Percentiles rank a stretch among this genome's conserved stretches.
Evolutionary conservation across 2,329 filamentous ascomycete species (phyloP).

Genomic region (Hypomyces perniciosus): DNA sequence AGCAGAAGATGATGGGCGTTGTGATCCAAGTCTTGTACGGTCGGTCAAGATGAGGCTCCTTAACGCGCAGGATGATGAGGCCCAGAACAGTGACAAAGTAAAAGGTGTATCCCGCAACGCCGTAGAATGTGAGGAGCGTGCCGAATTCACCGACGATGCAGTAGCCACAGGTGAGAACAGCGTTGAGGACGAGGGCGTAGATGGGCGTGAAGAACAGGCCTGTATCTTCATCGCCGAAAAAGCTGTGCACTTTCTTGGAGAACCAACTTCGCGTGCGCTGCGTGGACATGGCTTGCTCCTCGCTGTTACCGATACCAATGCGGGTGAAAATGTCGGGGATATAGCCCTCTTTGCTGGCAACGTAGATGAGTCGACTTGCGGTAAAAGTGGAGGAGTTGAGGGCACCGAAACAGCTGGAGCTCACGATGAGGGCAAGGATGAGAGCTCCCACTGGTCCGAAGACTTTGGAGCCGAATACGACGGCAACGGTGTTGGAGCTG

Average conservation of each 20-base stretch:
- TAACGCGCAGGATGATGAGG: slow-evolving; percentile 81
- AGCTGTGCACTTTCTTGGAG: slow-evolving; percentile 50
- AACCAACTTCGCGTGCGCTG: slow-evolving; percentile 50
- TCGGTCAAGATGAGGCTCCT: slow-evolving; percentile 78
- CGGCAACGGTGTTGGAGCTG: slow-evolving; percentile 88
- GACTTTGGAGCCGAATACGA: slow-evolving; percentile 84
- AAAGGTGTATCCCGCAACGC: slow-evolving; percentile 93
- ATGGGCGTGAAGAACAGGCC: slow-evolving; percentile 92
- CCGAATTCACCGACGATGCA: slow-evolving; percentile 83
- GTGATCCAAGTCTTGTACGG: slow-evolving; percentile 96
- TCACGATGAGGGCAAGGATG: slow-evolving; percentile 81
- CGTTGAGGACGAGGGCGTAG: slow-evolving; percentile 81
- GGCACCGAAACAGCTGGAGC: slow-evolving; percentile 87
- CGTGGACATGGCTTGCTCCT: slow-evolving; percentile 35
- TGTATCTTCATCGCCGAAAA: slow-evolving; percentile 69
- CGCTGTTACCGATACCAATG: slow-evolving; percentile 60
- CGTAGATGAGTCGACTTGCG: slow-evolving; percentile 84
- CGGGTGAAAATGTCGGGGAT: slow-evolving; percentile 77
- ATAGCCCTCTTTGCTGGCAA: slow-evolving; percentile 91
- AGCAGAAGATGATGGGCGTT: slow-evolving; percentile 97
- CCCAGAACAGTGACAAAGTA: slow-evolving; percentile 95
- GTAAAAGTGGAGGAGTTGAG: slow-evolving; percentile 95
- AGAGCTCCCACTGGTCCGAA: slow-evolving; percentile 80
- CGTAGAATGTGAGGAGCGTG: slow-evolving; percentile 93
- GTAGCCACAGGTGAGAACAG: slow-evolving; percentile 65